Percentiles rank a stretch among this genome's conserved stretches.
These are phyloP conservation scores for Kazachstania taianensis DNA, from an alignment of 805 yeast species.

Conservation along the genomic window DNA sequence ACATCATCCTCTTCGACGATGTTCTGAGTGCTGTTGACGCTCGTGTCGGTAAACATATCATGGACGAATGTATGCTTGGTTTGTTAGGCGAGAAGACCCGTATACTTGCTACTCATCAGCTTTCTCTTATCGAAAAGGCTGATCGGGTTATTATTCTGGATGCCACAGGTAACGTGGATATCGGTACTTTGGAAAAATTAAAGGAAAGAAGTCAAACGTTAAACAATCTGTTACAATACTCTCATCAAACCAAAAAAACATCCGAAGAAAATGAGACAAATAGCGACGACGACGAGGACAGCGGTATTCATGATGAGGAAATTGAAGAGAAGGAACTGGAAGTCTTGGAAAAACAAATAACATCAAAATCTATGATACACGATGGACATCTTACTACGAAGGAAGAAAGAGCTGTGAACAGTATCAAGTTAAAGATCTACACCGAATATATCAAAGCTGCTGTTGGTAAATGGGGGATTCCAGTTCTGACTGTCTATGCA, in stretches of 20 bases:
- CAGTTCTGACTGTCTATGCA: constrained; percentile 17
- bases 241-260: constrained; percentile 26
- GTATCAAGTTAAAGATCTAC: constrained; percentile 41
- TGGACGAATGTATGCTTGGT: constrained; percentile 58
- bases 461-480: constrained; percentile 34
- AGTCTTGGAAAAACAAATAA: constrained; percentile 13
- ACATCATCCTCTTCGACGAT: constrained; percentile 64
- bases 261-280: constrained; percentile 27
- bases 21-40: constrained; percentile 82
- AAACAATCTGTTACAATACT: constrained; percentile 40
- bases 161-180: constrained; percentile 48
- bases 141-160: constrained; percentile 60
- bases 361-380: constrained; percentile 11
- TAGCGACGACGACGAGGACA: constrained; percentile 14
- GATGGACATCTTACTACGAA: constrained; percentile 35
- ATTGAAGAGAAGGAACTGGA: constrained; percentile 10
- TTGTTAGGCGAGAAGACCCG: constrained; percentile 50
- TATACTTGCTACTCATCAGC: constrained; percentile 75
- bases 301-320: too few relatives aligned
- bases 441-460: constrained; percentile 43
- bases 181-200: constrained; percentile 54
- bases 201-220: constrained; percentile 37
- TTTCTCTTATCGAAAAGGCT: constrained; percentile 59
- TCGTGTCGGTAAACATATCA: constrained; percentile 71
- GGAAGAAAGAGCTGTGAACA: constrained; percentile 52